Evolutionary conservation across 257 asterid genomes (phyloP), one percentile per base, ranked within the genome.

Genomic region (Nicotiana knightiana): DNA sequence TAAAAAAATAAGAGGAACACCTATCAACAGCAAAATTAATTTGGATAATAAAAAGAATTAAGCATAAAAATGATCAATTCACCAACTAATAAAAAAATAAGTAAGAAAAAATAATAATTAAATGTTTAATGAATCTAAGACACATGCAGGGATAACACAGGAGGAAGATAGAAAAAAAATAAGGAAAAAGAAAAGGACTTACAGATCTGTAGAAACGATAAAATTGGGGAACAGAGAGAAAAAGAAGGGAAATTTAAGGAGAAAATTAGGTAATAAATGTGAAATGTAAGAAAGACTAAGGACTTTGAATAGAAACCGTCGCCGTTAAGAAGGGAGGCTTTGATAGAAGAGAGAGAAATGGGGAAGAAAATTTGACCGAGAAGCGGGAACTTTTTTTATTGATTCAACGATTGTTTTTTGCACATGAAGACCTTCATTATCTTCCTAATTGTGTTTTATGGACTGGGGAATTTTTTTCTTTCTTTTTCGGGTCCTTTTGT

Each of bases 301-400:
- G 84, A 85, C 81, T 81, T 81, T 81, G 82, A 83, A 84, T 78
- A n/a, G 89, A 87, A 89, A 86, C 93, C 85, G 88, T 81, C 84
- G 67, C 32, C 65, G 35, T 82, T 79, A 79, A 67, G 55, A 67
- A 67, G 6, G 59, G 59, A 54, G 59, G 28, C 80, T 70, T 79
- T 55, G 81, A 37, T 9, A 11, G 35, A 67, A 62, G 83, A 76
- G 67, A 24, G 32, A 46, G 11, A 4, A 5, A 33, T 15, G 3
- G 61, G 39, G 53, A 18, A 71, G 55, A 65, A 82, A 77, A 43
- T 67, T 62, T 39, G 82, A 88, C 87, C 64, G 81, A 82, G 89
- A 83, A 87, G 93, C 92, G 91, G 93, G 92, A 89, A 90, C 57
- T 33, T 28, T 33, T 17, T 78, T 80, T 67, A 43, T 80, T 71